These are phyloP conservation scores for Calonectria multiphialidica DNA, from an alignment of 2,329 filamentous ascomycete species.

Conservation along the genomic window DNA sequence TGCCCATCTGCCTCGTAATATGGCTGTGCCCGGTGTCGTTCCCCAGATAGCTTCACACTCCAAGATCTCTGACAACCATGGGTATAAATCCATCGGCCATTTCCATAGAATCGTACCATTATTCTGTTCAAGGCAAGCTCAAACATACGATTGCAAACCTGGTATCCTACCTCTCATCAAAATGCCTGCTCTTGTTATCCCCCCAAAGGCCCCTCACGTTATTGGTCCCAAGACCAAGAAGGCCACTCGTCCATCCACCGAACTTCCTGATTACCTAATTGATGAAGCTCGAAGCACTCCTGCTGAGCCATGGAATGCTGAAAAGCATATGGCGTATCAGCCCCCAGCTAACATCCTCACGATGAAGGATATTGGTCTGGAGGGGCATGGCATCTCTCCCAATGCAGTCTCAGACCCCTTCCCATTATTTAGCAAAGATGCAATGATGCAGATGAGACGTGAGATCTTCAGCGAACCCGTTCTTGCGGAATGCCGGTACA, in stretches of 20 bases:
- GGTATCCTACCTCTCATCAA: not conserved
- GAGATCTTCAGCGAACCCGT: slow-evolving; percentile 68
- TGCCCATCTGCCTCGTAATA: not conserved
- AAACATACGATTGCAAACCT: not conserved
- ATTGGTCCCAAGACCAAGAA: not conserved
- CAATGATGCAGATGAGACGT: slow-evolving; percentile 70
- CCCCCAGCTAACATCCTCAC: slow-evolving; percentile 62
- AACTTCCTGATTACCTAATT: not conserved
- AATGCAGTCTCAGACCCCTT: slow-evolving; percentile 75
- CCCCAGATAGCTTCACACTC: not conserved
- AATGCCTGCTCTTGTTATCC: not conserved
- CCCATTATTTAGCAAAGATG: slow-evolving; percentile 70
- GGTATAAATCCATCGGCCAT: not conserved
- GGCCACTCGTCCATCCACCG: not conserved
- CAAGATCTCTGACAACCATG: no score
- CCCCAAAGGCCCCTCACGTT: not conserved
- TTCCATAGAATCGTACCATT: no score
- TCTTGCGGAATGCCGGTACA: not conserved
- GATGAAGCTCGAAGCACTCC: not conserved
- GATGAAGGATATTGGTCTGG: slow-evolving; percentile 72
- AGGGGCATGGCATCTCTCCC: slow-evolving; percentile 69
- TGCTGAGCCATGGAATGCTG: slow-evolving; percentile 59
- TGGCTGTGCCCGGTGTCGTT: not conserved
- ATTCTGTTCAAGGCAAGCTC: not conserved
- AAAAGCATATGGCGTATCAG: slow-evolving; percentile 64